These are phyloP conservation scores for Fonsecaea erecta DNA, from an alignment of 2,329 filamentous ascomycete genomes.

Conservation along the genomic window DNA sequence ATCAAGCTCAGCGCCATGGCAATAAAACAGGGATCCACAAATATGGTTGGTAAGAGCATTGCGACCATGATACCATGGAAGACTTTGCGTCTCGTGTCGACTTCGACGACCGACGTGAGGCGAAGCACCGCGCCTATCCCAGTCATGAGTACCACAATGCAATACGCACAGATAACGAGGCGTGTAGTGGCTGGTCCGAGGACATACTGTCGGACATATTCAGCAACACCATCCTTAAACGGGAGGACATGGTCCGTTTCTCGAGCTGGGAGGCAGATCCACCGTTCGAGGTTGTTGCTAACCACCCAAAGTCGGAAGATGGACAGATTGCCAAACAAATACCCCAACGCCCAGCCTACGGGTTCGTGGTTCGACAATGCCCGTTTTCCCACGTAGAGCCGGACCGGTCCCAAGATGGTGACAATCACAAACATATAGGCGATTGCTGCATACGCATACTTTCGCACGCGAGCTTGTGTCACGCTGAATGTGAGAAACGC, in stretches of 20 bases:
- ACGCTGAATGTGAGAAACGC: constrained; percentile 77
- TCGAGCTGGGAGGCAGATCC: constrained; percentile 43
- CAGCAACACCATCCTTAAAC: constrained; percentile 56
- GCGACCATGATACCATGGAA: constrained; percentile 98
- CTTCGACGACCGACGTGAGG: constrained; percentile 78
- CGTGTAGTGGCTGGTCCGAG: constrained; percentile 81
- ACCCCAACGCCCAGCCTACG: constrained; percentile 89
- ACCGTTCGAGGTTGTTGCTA: constrained; percentile 69
- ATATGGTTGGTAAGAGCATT: constrained; percentile 88
- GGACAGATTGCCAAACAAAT: constrained; percentile 79
- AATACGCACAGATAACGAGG: constrained; percentile 77
- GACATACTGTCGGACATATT: constrained; percentile 65
- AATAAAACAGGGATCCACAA: constrained; percentile 82
- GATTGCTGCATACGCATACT: constrained; percentile 82
- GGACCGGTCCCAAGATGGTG: constrained; percentile 72
- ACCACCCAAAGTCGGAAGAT: constrained; percentile 74
- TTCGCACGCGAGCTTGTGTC: constrained; percentile 73
- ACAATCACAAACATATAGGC: constrained; percentile 71
- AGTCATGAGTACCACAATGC: constrained; percentile 67
- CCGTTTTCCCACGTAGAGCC: constrained; percentile 67
- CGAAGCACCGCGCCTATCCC: constrained; percentile 77
- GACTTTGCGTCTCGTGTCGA: constrained; percentile 93
- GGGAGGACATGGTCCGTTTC: not conserved
- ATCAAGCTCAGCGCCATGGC: constrained; percentile 78
- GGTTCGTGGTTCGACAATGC: constrained; percentile 78